Evolutionary conservation across 495 filamentous ascomycete species (phyloP).

Genomic region (Hapsidospora chrysogenum): DNA sequence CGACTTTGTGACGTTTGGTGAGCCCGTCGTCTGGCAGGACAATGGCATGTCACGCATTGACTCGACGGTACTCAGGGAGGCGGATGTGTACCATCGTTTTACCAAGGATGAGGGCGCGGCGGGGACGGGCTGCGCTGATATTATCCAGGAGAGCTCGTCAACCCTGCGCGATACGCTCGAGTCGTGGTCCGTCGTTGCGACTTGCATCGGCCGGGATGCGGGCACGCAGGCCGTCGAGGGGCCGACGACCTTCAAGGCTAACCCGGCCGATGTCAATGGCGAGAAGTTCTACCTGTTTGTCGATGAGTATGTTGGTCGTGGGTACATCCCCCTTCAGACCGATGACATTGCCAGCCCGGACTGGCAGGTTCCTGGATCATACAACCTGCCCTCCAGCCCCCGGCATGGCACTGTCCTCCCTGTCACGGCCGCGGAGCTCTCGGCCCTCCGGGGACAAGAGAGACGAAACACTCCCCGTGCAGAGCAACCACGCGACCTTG

Average conservation of each 20-base stretch:
- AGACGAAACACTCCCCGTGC: no score
- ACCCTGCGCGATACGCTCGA: no score
- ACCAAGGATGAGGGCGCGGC: conserved; percentile 9
- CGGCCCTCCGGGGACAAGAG: neutral
- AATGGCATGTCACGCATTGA: conserved; percentile 9
- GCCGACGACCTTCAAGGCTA: no score
- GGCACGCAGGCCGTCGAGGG: no score
- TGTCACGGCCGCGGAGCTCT: conserved; percentile 7
- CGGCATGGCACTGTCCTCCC: conserved; percentile 9
- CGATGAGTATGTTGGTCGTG: conserved; percentile 5
- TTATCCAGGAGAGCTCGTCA: conserved; percentile 7
- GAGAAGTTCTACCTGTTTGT: no score
- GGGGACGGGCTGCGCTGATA: conserved; percentile 8
- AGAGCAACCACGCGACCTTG: no score
- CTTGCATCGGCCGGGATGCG: no score
- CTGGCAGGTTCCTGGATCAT: conserved; percentile 6
- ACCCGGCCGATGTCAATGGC: no score
- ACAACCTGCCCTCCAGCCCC: conserved; percentile 6
- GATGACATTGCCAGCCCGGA: conserved; percentile 7
- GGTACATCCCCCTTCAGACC: conserved; percentile 11
- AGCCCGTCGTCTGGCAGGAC: conserved; percentile 10
- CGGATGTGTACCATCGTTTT: conserved; percentile 9
- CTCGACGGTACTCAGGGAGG: conserved; percentile 7
- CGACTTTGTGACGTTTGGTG: conserved; percentile 10
- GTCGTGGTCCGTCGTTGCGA: no score